Conservation (phyloP, 306 rosid species). For the Casuarina glauca region DNA sequence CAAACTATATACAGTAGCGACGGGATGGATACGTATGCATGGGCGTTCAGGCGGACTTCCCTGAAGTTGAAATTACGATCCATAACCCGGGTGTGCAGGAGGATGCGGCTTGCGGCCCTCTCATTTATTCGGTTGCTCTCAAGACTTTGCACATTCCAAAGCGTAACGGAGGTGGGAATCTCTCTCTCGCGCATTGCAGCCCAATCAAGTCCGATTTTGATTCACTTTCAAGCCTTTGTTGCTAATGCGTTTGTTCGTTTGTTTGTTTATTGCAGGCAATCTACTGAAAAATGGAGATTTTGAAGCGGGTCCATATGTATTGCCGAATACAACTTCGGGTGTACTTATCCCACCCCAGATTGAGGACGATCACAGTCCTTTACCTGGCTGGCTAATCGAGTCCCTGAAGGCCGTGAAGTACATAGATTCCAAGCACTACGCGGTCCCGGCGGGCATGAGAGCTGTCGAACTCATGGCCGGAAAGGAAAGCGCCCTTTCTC, state of each 20-base stretch:
- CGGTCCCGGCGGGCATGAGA: constrained; percentile 63
- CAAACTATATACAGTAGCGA: constrained; percentile 81
- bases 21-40: constrained; percentile 77
- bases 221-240: too few species aligned
- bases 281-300: constrained; percentile 72
- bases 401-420: constrained; percentile 86
- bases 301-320: constrained; percentile 74
- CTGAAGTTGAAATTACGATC: constrained; percentile 43
- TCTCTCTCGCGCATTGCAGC: neutral
- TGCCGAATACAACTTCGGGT: constrained; percentile 57
- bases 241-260: neutral
- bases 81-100: constrained; percentile 66
- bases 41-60: constrained; percentile 57
- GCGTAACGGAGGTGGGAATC: constrained; percentile 47
- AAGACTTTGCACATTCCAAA: constrained; percentile 55
- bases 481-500: constrained; percentile 74
- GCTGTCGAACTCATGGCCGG: constrained; percentile 83
- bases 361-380: constrained; percentile 65
- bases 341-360: constrained; percentile 72
- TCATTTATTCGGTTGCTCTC: constrained; percentile 67
- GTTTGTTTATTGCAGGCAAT: constrained; percentile 43
- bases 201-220: neutral
- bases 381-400: constrained; percentile 86
- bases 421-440: constrained; percentile 65
- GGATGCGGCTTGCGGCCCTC: constrained; percentile 85